Evolutionary conservation across 2,329 filamentous ascomycete genomes (phyloP).

Genomic region (Neospermospora avenae): DNA sequence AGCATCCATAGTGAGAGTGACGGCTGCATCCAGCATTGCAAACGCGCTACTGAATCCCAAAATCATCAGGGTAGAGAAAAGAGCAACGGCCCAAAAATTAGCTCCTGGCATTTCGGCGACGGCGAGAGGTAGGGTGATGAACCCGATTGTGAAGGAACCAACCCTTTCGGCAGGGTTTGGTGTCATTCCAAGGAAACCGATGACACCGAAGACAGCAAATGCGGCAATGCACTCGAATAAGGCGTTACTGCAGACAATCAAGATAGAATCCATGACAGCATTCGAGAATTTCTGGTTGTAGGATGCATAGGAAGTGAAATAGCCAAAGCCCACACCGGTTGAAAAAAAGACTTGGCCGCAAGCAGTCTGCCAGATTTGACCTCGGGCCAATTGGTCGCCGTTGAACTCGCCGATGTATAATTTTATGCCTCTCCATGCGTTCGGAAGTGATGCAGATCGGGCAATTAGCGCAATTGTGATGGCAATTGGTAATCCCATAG

Average conservation of each 20-base stretch:
- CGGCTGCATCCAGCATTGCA: neutral
- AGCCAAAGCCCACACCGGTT: neutral
- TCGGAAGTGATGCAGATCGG: conserved; percentile 2
- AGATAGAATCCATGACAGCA: conserved; percentile 1
- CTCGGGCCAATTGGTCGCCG: neutral
- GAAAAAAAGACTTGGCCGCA: conserved; percentile 6
- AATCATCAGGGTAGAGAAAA: conserved; percentile 1
- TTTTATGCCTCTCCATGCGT: neutral
- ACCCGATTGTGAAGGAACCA: conserved; percentile 1
- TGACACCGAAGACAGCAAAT: conserved; percentile 4
- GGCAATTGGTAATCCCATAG: neutral
- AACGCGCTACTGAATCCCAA: neutral
- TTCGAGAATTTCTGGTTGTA: conserved; percentile 3
- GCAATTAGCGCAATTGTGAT: neutral
- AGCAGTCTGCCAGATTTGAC: conserved; percentile 4
- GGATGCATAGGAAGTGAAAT: conserved; percentile 5
- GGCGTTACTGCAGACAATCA: conserved; percentile 2
- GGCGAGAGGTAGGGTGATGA: neutral
- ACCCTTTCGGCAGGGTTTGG: conserved; percentile 1
- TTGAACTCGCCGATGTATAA: conserved; percentile 1
- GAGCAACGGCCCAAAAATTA: conserved; percentile 2
- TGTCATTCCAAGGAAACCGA: conserved; percentile 5
- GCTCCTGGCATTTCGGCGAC: conserved; percentile 5
- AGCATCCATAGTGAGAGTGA: conserved; percentile 5
- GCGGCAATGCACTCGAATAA: neutral